Conservation (phyloP, 306 rosid species). For the Rosa lucieae region DNA sequence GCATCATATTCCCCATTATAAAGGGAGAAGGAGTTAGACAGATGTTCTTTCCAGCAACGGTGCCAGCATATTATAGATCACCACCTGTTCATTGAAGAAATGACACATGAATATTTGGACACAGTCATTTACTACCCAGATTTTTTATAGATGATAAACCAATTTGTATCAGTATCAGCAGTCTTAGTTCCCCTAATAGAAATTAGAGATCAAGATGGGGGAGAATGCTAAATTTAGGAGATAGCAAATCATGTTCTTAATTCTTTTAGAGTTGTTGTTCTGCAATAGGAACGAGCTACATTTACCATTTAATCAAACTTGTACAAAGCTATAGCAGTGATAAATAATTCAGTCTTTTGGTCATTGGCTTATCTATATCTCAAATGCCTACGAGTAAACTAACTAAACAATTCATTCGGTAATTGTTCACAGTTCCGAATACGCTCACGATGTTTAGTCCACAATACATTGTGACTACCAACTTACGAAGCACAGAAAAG, state of each 20-base stretch:
- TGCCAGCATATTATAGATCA: slow-evolving; percentile 76
- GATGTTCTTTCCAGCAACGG: slow-evolving; percentile 74
- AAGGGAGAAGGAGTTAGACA: slow-evolving; percentile 80
- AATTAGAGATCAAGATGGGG: no score
- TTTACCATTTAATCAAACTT: neutral
- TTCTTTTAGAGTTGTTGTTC: neutral
- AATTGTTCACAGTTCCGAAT: no score
- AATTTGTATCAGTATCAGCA: neutral
- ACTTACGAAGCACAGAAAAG: no score
- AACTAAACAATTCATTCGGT: no score
- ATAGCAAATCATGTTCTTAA: no score
- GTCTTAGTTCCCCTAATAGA: no score
- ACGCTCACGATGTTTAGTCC: no score
- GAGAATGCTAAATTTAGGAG: no score
- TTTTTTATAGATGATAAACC: neutral
- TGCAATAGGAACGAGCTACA: slow-evolving; percentile 1
- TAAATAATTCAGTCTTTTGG: no score
- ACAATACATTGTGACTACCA: no score
- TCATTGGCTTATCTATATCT: no score
- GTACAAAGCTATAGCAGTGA: neutral
- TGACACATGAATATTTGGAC: neutral
- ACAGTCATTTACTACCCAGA: neutral
- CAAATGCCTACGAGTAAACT: no score
- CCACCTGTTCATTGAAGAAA: slow-evolving; percentile 44
- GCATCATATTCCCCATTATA: slow-evolving; percentile 70